Base-by-base conservation (phyloP, 2,329 filamentous ascomycete genomes). In the Trichoderma sp. region DNA sequence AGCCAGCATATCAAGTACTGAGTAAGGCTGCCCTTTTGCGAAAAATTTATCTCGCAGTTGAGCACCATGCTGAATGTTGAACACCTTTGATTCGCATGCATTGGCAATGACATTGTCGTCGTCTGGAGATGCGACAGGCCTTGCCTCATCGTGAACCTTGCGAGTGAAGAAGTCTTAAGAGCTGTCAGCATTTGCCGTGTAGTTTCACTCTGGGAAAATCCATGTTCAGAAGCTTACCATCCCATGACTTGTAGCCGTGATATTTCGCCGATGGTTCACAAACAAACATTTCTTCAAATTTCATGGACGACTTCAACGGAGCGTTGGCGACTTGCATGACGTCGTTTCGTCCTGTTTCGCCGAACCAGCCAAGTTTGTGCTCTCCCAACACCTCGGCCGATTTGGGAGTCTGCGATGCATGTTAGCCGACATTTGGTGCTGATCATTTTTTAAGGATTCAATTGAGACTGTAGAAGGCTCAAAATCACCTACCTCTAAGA, bases 21-120 rank as follows among this genome's bases (percentile, higher is more conserved):
- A 91, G 80, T 93, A 93, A 0, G 90, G 89, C 79, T 92, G 90
- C 9, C 85, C 86, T 78, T 93, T 93, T 76, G 90, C 84, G 86
- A 90, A 93, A 83, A 93, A 93, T 7, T 80, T 79, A 76, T 91
- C 89, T 24, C 87, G 86, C 1, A 87, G 81, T 66, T 86, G 83
- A 65, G 89, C 86, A 60, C 86, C 75, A 32, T 79, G 80, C 8
- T 81, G 82, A 2, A 90, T 77, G 63, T 86, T 84, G 80, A 86
- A 92, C 0, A 87, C 85, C 53, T 84, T 86, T 14, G 88, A 90
- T 77, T 93, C 91, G 80, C 91, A 93, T 0, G 87, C 85, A 77
- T 91, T 92, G 64, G 83, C 86, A 70, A 93, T 86, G 71, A 87
- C 79, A 12, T 74, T 76, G 75, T 85, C 79, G 72, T 92, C 85